Evolutionary conservation across 352 stramenopile genomes (phyloP), one percentile per base, ranked within the genome.

Genomic region (Phytophthora kernoviae): DNA sequence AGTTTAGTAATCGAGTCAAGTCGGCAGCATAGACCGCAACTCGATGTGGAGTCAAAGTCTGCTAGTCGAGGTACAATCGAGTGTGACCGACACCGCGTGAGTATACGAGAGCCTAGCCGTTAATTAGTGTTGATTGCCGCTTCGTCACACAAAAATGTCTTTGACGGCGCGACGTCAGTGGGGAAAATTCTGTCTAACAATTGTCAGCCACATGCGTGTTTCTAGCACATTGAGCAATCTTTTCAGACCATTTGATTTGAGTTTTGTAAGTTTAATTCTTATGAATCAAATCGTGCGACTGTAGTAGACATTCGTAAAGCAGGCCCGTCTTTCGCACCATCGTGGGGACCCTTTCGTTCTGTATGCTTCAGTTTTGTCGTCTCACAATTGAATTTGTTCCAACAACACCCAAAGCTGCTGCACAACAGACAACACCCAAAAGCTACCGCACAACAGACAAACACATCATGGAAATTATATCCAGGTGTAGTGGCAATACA

Each of bases 1-100:
- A 9, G 2, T 40, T 40, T 43, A 43, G 37, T 21, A 43, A 21
- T 43, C 37, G n/a, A 21, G n/a, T 8, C 6, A 8, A 30, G 24
- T 43, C n/a, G 14, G 37, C 37, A 20, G 18, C 37, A 43, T 43
- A 43, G n/a, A 43, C 37, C 37, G 12, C 15, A 17, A 43, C 4
- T 15, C 37, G 15, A 21, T 43, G 10, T 43, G 37, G 37, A 43
- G 37, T 43, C 37, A 43, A 43, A 43, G 9, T 4, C 37, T 43
- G 12, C n/a, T 21, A 8, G n/a, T 1, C 37, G 37, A 20, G n/a
- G 37, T 11, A 21, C 21, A 17, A 21, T 41, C 14, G 34, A 41
- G 34, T 17, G 18, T 15, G 34, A 6, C 34, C 34, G 14, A 15
- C 34, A 15, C 34, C 14, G 10, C 6, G 34, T 21, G 37, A 43